Base-by-base conservation (phyloP, 495 filamentous ascomycete genomes). In the Aspergillus cavernicola region DNA sequence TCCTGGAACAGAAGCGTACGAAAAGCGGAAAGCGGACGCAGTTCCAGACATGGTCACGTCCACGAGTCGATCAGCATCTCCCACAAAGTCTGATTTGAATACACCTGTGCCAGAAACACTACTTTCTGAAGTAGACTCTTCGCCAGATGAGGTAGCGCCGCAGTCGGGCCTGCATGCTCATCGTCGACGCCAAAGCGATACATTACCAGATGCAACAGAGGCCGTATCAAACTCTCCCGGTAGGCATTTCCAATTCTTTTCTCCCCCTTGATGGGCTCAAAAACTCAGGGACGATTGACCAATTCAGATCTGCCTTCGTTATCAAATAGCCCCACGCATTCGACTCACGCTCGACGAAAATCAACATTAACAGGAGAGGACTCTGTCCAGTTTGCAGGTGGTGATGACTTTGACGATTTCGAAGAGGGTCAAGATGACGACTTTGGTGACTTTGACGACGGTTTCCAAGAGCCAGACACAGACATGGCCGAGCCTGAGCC, bases 321-420 rank as follows among this genome's bases (percentile, higher is more conserved):
- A 61, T 59, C 60, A 59, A 51, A 51, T 64, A 75, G 71, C 59
- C 71, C 69, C 58, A 46, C 62, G 58, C 54, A 56, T 61, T 39
- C 33, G 51, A 49, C 28, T 55, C 35, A 53, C 53, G 15, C 43
- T 40, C 41, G 53, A 53, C 51, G 49, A 47, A 47, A 50, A 43
- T 60, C 57, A 49, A 57, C 57, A 44, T 36, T 55, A 43, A 52
- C 68, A 42, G 70, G 67, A 52, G 68, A 72, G 45, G 68, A 68
- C 50, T 63, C 66, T 29, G 57, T 66, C 47, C 73, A 70, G 75
- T 51, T 49, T n/a, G 23, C 19, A 31, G 42, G 62, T 55, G 20
- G 74, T 55, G 92, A 93, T 63, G 92, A 95, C 53, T 96, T 97
- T 80, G 93, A 97, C 69, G 92, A 97, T 61, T 97, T 97, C 65